A percentile compares a stretch with the other conserved stretches of the same genome.
These are phyloP conservation scores for Penicillium aurantiogriseum DNA, from an alignment of 2,329 filamentous ascomycete genomes.

Conservation along the genomic window DNA sequence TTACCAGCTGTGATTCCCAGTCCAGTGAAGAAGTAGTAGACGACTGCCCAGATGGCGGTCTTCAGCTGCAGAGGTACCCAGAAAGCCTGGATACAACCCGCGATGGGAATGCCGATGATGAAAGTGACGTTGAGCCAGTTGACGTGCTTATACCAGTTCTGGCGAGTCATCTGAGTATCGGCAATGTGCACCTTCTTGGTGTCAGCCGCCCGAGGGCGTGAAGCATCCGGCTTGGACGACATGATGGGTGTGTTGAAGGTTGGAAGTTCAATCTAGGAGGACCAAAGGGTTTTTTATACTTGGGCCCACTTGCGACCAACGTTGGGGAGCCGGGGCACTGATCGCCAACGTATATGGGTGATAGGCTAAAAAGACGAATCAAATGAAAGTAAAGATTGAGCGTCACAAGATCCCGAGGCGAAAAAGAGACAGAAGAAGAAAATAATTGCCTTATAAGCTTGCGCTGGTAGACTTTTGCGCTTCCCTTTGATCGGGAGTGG, in stretches of 20 bases:
- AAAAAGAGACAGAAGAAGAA: not conserved
- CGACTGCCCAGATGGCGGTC: conserved; percentile 69
- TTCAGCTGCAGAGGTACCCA: conserved; percentile 73
- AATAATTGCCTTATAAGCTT: conserved; percentile 5
- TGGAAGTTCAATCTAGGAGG: conserved; percentile 10
- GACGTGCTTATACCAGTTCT: conserved; percentile 89
- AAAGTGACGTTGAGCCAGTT: conserved; percentile 88
- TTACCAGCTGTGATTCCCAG: conserved; percentile 75
- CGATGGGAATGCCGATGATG: conserved; percentile 73
- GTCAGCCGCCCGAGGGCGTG: conserved; percentile 35
- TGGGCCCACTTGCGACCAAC: conserved; percentile 26
- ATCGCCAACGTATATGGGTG: conserved; percentile 26
- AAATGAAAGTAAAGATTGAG: conserved; percentile 10
- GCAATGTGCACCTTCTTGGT: conserved; percentile 80
- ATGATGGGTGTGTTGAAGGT: conserved; percentile 28
- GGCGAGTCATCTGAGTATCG: conserved; percentile 73
- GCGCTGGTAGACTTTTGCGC: conserved; percentile 6
- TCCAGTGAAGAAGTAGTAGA: conserved; percentile 81
- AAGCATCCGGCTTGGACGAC: conserved; percentile 37
- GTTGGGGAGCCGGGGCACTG: conserved; percentile 24
- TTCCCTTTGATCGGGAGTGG: conserved; percentile 13
- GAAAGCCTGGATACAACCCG: conserved; percentile 70
- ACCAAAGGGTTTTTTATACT: conserved; percentile 23
- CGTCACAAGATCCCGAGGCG: conserved; percentile 33
- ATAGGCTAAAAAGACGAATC: conserved; percentile 16